A percentile compares a stretch with the other conserved stretches of the same genome.
Conservation (phyloP, 2,329 filamentous ascomycete species). For the Colletotrichum limetticola region DNA sequence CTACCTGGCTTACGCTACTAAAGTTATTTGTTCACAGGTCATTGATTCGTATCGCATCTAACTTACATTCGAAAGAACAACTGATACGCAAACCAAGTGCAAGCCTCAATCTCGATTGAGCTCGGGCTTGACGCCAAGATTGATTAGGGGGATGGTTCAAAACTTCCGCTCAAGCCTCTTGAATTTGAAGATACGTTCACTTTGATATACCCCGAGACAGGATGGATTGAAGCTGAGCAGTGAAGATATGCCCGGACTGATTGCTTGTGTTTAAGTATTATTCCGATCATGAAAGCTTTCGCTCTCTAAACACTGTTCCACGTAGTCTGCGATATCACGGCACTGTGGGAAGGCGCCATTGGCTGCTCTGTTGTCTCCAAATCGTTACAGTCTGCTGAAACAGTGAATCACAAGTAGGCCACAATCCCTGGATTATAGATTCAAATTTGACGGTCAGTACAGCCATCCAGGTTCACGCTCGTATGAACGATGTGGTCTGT, state of each 20-base stretch:
- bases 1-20: too few relatives aligned
- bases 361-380: too few relatives aligned
- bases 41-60: too few relatives aligned
- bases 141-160: neutral
- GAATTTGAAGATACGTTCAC: neutral
- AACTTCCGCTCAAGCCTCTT: neutral
- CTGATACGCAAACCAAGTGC: too few relatives aligned
- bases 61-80: too few relatives aligned
- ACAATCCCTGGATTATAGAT: neutral
- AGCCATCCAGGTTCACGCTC: neutral
- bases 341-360: too few relatives aligned
- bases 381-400: too few relatives aligned
- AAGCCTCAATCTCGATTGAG: too few relatives aligned
- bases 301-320: neutral
- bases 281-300: fast-evolving
- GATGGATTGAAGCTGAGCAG: neutral
- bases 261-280: neutral
- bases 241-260: neutral
- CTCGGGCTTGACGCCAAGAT: neutral
- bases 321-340: neutral
- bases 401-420: neutral
- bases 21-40: too few relatives aligned
- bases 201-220: neutral
- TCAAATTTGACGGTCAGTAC: fast-evolving
- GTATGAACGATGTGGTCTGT: too few relatives aligned